Base-by-base conservation (phyloP, 2,329 filamentous ascomycete species). In the Blastomyces parvus region DNA sequence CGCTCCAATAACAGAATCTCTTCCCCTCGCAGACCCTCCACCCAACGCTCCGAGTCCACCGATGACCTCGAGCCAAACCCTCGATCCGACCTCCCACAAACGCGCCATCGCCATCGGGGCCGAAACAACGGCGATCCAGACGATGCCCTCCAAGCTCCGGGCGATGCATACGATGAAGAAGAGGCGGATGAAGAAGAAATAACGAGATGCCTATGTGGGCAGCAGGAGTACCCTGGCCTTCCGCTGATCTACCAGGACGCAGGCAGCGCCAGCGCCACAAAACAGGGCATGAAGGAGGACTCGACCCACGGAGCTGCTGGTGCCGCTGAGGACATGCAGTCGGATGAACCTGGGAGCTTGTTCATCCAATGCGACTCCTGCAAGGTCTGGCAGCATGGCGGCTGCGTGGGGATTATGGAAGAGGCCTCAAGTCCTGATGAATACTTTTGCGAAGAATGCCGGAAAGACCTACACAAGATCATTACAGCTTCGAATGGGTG, bases 371-470 rank as follows among this genome's bases (percentile, higher is more conserved):
- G 94, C 83, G 94, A 97, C 78, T 83, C 90, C 67, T 99, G 94
- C 81, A 95, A 96, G 74, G 94, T 97, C 67, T 99, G 93, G 94
- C 94, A 99, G 76, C 94, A 99, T 74, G 94, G 94, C 71, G 93
- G 92, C 65, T 99, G 94, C 73, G 93, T 99, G 64, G 93, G 94
- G 65, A 96, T 99, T 72, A 91, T 96, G 80, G 94, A 94, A 69
- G 93, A 96, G 76, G 88, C 90, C 69, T 88, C 89, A 74, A 93
- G 90, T 68, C 94, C 94, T 11, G 93, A 97, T 62, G 92, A 97
- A 76, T 99, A 99, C 79, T 99, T 94, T 74, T 99, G 94, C 78
- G 94, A 99, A 78, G 85, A 91, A 75, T 99, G 94, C 78, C 87
- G 89, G 68, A 91, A 91, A 73, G 91, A 96, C 74, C 83, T 96